These are phyloP conservation scores for Ophiostoma sp. DNA, from an alignment of 2,329 filamentous ascomycete genomes.

Conservation along the genomic window DNA sequence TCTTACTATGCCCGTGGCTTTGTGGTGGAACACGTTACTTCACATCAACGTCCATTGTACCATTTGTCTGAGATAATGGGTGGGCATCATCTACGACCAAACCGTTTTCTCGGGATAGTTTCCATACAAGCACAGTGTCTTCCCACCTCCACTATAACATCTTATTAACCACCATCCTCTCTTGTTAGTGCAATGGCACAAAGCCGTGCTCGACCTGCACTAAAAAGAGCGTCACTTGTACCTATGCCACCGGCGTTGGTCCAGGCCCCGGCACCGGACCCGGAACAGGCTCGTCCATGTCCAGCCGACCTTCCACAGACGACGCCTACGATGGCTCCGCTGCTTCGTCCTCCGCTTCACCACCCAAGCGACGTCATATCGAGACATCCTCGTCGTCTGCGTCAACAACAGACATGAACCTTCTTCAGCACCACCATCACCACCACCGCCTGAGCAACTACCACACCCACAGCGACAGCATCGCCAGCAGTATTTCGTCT, in stretches of 20 bases:
- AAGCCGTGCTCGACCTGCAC: slow-evolving; percentile 59
- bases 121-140: background rate
- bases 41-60: background rate
- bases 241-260: slow-evolving; percentile 37
- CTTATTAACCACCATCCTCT: background rate
- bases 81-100: background rate
- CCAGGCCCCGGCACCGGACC: background rate
- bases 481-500: background rate
- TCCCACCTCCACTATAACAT: background rate
- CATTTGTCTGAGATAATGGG: too few relatives aligned
- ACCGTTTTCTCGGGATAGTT: background rate
- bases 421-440: background rate
- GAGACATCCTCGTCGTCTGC: background rate
- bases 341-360: slow-evolving; percentile 16
- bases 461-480: background rate
- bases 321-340: background rate
- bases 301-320: background rate
- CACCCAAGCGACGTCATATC: slow-evolving; percentile 12
- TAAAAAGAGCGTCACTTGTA: slow-evolving; percentile 51
- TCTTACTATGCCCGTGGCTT: background rate
- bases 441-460: background rate
- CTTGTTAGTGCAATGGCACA: slow-evolving; percentile 56
- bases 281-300: background rate
- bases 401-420: background rate
- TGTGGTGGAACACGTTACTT: background rate